A percentile compares a stretch with the other conserved stretches of the same genome.
Conservation (phyloP, 352 stramenopile species). For the Phytophthora chlamydospora region DNA sequence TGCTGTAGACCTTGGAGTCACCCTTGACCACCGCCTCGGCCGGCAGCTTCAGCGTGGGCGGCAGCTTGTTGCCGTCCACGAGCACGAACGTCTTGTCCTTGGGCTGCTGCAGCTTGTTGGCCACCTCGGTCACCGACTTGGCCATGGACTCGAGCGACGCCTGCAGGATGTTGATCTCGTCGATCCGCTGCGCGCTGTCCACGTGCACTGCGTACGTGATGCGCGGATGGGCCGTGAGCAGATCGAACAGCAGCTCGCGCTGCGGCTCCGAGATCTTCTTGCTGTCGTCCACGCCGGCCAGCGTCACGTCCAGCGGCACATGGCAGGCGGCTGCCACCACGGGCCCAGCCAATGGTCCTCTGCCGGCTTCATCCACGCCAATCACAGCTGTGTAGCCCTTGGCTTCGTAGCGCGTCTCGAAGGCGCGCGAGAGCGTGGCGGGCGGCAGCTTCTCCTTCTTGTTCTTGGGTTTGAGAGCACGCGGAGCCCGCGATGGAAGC, state of each 20-base stretch:
- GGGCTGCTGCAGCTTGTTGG: conserved; percentile 25
- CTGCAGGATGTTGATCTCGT: conserved; percentile 99
- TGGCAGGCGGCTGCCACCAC: conserved; percentile 82
- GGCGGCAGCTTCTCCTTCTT: conserved; percentile 10
- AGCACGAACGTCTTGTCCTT: conserved; percentile 85
- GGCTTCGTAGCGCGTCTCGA: conserved; percentile 54
- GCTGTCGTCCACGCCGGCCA: conserved; percentile 93
- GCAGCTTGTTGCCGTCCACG: conserved; percentile 96
- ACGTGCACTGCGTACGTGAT: conserved; percentile 91
- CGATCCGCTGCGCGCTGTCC: conserved; percentile 88
- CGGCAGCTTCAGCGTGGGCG: conserved; percentile 83
- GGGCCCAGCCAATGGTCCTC: conserved; percentile 94
- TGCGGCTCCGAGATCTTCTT: conserved; percentile 96
- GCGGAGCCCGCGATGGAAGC: background rate
- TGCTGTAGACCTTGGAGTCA: conserved; percentile 95
- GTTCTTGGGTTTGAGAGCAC: conserved; percentile 28
- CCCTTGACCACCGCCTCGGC: conserved; percentile 95
- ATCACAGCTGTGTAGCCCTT: conserved; percentile 83
- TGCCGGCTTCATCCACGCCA: conserved; percentile 96
- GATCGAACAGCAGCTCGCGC: conserved; percentile 91
- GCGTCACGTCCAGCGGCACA: conserved; percentile 74
- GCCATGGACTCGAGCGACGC: conserved; percentile 96
- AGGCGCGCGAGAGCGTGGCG: conserved; percentile 58
- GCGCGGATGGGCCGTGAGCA: conserved; percentile 75
- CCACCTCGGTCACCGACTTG: conserved; percentile 81